These are phyloP conservation scores for Nowakowskiella sp. DNA, from an alignment of 192 early-diverging fungal species.

Conservation along the genomic window DNA sequence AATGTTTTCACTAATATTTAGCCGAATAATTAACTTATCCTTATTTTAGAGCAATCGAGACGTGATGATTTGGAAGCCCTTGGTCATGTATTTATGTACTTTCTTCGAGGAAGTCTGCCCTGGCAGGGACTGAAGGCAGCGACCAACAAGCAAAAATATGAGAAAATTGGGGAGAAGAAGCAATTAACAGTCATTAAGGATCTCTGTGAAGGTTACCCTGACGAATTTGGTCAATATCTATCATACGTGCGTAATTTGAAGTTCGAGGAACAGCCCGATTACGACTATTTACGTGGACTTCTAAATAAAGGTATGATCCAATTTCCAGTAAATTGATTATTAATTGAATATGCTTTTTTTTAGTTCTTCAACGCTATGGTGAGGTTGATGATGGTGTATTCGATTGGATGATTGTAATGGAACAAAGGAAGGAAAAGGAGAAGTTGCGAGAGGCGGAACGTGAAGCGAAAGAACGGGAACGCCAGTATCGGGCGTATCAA, in stretches of 20 bases:
- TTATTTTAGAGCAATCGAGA: slow-evolving; percentile 82
- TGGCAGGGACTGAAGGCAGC: slow-evolving; percentile 98
- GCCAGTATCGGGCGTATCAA: slow-evolving; percentile 1
- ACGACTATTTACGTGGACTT: slow-evolving; percentile 81
- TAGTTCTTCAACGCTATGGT: slow-evolving; percentile 47
- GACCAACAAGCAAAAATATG: slow-evolving; percentile 99
- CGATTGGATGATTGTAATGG: slow-evolving; percentile 79
- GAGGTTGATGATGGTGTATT: slow-evolving; percentile 86
- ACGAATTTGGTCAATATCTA: slow-evolving; percentile 86
- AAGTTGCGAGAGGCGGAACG: slow-evolving; percentile 30
- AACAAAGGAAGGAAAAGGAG: slow-evolving; percentile 41
- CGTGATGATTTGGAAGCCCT: slow-evolving; percentile 96
- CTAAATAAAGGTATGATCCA: slow-evolving; percentile 62
- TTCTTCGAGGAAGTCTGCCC: slow-evolving; percentile 84
- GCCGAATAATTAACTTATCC: slow-evolving; percentile 5
- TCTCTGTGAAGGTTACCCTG: slow-evolving; percentile 83
- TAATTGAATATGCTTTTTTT: not conserved
- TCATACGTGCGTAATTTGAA: slow-evolving; percentile 83
- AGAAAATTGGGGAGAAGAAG: slow-evolving; percentile 98
- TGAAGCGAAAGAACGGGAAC: slow-evolving; percentile 24
- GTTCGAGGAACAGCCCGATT: slow-evolving; percentile 97
- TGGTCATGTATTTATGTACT: slow-evolving; percentile 98
- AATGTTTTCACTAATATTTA: not conserved
- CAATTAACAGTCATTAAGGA: slow-evolving; percentile 82
- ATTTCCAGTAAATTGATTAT: not conserved